Conservation (phyloP, 208 protist genomes). For the Crithidia bombi region DNA sequence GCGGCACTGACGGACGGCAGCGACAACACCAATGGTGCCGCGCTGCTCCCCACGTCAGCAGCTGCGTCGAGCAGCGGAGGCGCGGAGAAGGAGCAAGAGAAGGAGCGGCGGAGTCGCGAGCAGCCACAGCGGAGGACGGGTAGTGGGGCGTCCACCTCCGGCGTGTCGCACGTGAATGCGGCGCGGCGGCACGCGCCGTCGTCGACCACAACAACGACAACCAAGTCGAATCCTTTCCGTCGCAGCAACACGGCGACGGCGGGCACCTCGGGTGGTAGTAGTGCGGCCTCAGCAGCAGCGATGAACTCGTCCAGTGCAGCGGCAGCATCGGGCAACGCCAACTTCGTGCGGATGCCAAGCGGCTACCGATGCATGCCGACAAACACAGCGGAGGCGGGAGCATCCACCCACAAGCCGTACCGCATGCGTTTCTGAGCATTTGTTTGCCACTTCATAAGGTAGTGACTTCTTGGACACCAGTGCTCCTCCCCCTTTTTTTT, state of each 20-base stretch:
- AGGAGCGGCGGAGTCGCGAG: constrained; percentile 8
- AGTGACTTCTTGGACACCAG: too few relatives aligned
- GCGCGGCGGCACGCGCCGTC: not conserved
- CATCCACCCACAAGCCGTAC: constrained; percentile 6
- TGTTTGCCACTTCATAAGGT: not conserved
- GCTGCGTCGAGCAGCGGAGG: not conserved
- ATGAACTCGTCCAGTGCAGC: not conserved
- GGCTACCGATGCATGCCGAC: constrained; percentile 21
- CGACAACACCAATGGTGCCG: not conserved
- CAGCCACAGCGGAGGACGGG: not conserved
- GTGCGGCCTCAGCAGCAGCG: not conserved
- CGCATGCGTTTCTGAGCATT: constrained; percentile 16
- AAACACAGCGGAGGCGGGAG: not conserved
- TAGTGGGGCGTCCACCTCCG: not conserved
- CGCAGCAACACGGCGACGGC: constrained; percentile 16
- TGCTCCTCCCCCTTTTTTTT: too few relatives aligned
- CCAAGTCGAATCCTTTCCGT: constrained; percentile 16
- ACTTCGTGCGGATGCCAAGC: constrained; percentile 30
- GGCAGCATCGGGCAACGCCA: constrained; percentile 9
- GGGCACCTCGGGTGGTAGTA: too few relatives aligned
- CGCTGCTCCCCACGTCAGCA: too few relatives aligned
- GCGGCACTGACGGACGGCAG: not conserved
- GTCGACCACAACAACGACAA: not conserved
- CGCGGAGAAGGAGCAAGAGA: not conserved
- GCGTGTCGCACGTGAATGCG: constrained; percentile 6